phyloP scores from a whole-genome alignment of 768 basidiomycete species.

The Dacryopinax primogenitus region DNA sequence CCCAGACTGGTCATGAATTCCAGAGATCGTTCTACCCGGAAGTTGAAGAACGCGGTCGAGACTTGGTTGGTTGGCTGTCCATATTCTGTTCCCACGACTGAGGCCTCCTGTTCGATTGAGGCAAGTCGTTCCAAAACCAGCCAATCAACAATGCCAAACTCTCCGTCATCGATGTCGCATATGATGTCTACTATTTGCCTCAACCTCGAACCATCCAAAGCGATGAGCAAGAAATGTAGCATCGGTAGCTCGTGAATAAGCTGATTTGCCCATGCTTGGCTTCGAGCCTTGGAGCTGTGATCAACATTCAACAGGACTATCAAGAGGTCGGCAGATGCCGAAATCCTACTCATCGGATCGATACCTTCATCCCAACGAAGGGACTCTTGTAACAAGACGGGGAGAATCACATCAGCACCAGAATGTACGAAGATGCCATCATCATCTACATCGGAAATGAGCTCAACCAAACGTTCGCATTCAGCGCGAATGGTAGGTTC shows the following conservation, averaged over 20 bases:
- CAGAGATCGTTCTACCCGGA: not conserved
- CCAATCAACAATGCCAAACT: not conserved
- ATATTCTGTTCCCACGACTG: not conserved
- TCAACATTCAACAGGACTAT: not conserved
- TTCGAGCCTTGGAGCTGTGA: not conserved
- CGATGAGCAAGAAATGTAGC: not conserved
- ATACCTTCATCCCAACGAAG: not conserved
- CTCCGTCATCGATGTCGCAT: not conserved
- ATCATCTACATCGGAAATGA: not conserved
- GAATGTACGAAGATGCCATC: not conserved
- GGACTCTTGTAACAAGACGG: not conserved
- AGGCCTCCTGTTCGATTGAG: not conserved
- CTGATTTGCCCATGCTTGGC: not conserved
- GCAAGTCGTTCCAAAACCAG: not conserved
- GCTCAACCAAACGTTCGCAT: not conserved
- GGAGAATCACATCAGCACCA: not conserved
- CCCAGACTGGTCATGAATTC: not conserved
- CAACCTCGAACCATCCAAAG: not conserved
- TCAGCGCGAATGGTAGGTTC: not conserved
- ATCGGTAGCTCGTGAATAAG: not conserved
- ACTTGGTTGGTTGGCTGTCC: not conserved
- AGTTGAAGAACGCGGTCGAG: not conserved
- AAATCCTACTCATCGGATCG: not conserved
- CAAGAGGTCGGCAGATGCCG: not conserved
- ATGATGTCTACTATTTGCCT: not conserved